phyloP scores from a whole-genome alignment of 2,329 filamentous ascomycete genomes.

The Aspergillus quadricinctus region DNA sequence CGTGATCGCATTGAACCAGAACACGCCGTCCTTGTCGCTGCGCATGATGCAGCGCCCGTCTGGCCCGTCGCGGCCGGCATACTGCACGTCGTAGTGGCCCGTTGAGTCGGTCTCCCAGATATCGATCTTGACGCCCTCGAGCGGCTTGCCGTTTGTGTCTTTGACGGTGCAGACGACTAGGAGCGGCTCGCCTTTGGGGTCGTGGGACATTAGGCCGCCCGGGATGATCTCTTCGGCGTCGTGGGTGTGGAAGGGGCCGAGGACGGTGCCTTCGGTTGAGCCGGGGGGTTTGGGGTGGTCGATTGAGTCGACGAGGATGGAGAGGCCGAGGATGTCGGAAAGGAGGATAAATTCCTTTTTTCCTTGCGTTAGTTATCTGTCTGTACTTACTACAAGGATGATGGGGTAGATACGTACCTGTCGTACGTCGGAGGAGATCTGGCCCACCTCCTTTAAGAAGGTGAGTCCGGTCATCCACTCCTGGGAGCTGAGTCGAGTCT shows the following conservation, averaged over 20 bases:
- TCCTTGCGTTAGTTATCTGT: neutral
- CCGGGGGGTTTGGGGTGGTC: constrained; percentile 72
- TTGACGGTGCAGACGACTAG: constrained; percentile 70
- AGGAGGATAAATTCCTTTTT: constrained; percentile 71
- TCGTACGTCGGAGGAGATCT: constrained; percentile 69
- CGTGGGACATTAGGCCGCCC: constrained; percentile 62
- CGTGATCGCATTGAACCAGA: constrained; percentile 82
- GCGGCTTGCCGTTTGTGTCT: constrained; percentile 59
- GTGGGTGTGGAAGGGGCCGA: constrained; percentile 80
- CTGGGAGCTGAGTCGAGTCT: constrained; percentile 68
- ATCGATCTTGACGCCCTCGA: constrained; percentile 66
- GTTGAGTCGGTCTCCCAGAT: constrained; percentile 81
- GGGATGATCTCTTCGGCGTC: constrained; percentile 57
- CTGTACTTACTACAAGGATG: constrained; percentile 21
- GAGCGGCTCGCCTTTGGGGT: constrained; percentile 64
- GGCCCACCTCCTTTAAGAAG: constrained; percentile 67
- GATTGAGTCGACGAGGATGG: constrained; percentile 74
- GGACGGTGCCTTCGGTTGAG: constrained; percentile 72
- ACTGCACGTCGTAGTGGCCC: constrained; percentile 81
- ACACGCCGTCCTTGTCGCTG: constrained; percentile 66
- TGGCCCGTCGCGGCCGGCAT: constrained; percentile 58
- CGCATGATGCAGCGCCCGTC: constrained; percentile 69
- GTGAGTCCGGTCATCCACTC: constrained; percentile 74
- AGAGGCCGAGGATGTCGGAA: constrained; percentile 73
- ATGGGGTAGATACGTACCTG: constrained; percentile 50